phyloP scores from a whole-genome alignment of 768 basidiomycete species.

The Serendipita indica region DNA sequence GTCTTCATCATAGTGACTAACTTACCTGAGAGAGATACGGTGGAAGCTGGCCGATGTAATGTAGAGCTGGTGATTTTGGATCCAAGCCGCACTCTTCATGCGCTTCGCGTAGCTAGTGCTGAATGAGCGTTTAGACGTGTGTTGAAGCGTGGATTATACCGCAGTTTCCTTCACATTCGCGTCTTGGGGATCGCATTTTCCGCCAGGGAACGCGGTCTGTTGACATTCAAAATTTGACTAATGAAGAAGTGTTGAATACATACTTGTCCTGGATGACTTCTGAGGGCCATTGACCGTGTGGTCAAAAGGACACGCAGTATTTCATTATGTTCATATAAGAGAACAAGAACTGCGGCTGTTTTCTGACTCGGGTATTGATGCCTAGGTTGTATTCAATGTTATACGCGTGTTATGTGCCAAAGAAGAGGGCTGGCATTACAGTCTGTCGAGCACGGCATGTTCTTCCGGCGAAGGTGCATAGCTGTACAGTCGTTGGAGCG shows the following conservation, averaged over 20 bases:
- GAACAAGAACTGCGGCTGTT: conserved; percentile 63
- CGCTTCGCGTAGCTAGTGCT: conserved; percentile 68
- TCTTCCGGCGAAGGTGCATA: neutral
- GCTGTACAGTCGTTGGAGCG: neutral
- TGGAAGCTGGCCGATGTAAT: conserved; percentile 46
- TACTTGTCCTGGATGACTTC: conserved; percentile 57
- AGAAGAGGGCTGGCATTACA: neutral
- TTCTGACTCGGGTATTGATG: conserved; percentile 25
- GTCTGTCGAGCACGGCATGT: neutral
- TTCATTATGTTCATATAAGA: conserved; percentile 59
- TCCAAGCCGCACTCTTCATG: conserved; percentile 71
- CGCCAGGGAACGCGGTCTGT: conserved; percentile 70
- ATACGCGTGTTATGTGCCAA: no score
- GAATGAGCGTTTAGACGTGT: conserved; percentile 9
- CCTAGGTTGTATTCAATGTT: neutral
- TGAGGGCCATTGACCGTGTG: conserved; percentile 61
- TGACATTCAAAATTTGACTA: no score
- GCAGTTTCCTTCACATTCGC: conserved; percentile 51
- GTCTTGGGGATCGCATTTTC: conserved; percentile 59
- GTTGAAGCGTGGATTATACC: conserved; percentile 39
- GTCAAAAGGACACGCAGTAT: conserved; percentile 66
- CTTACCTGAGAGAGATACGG: conserved; percentile 33
- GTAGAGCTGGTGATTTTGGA: conserved; percentile 40
- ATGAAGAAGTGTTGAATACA: neutral
- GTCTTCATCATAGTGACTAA: neutral